These are phyloP conservation scores for Cladorrhinum samala DNA, from an alignment of 495 filamentous ascomycete genomes.

Conservation along the genomic window DNA sequence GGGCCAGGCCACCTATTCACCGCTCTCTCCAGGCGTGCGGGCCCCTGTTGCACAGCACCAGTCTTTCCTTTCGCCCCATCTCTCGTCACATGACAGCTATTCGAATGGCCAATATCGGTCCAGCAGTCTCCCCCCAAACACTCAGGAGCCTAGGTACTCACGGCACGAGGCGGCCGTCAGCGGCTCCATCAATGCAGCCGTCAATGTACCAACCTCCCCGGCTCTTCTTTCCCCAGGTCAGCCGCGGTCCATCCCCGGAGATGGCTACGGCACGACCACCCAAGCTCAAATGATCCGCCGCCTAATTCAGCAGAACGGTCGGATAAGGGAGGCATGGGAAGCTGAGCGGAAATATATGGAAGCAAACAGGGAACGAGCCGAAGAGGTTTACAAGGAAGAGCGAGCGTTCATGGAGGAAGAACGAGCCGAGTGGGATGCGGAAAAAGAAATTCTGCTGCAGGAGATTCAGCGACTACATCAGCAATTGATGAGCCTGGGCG, in stretches of 20 bases:
- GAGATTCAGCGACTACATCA: constrained; percentile 28
- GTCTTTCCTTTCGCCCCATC: constrained; percentile 25
- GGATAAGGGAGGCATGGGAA: constrained; percentile 39
- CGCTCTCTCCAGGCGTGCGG: constrained; percentile 20
- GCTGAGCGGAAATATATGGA: constrained; percentile 40
- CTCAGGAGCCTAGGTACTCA: background rate
- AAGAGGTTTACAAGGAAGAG: constrained; percentile 42
- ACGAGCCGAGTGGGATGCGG: constrained; percentile 33
- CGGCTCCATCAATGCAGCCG: background rate
- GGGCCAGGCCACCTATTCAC: constrained; percentile 20
- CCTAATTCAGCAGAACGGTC: constrained; percentile 34
- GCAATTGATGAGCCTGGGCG: constrained; percentile 21
- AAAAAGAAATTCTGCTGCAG: constrained; percentile 23
- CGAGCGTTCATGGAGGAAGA: constrained; percentile 41
- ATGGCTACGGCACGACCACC: constrained; percentile 18
- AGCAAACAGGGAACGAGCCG: constrained; percentile 38
- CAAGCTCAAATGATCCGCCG: constrained; percentile 31
- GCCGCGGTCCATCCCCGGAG: constrained; percentile 18
- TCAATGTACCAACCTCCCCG: constrained; percentile 11
- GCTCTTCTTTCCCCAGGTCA: constrained; percentile 17
- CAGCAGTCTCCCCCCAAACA: constrained; percentile 17
- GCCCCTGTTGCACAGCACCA: constrained; percentile 11
- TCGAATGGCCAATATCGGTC: constrained; percentile 20
- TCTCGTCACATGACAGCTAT: constrained; percentile 12
- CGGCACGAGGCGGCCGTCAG: background rate